phyloP scores from a whole-genome alignment of 495 filamentous ascomycete species.

The Pyronema omphalodes region DNA sequence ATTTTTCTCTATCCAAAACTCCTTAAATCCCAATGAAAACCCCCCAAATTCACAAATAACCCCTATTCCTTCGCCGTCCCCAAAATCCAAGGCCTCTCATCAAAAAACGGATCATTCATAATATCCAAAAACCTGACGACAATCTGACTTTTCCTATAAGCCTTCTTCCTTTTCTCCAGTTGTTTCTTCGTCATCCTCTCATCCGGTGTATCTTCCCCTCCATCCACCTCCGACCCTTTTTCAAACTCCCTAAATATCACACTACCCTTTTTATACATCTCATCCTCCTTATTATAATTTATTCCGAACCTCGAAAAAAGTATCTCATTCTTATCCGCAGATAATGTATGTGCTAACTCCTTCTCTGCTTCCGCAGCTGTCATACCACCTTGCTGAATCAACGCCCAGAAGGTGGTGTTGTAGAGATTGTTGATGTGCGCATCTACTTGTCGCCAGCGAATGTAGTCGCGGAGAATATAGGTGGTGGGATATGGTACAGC shows the following conservation, averaged over 20 bases:
- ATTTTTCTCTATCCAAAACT: too few species aligned
- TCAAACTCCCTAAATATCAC: slow-evolving; percentile 53
- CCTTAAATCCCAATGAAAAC: too few species aligned
- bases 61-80: neutral
- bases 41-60: too few species aligned
- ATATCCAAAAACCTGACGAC: slow-evolving; percentile 75
- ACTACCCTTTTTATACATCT: slow-evolving; percentile 85
- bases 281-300: slow-evolving; percentile 92
- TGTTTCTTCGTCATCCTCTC: slow-evolving; percentile 49
- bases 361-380: slow-evolving; percentile 59
- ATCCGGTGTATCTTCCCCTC: neutral
- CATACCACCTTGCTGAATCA: slow-evolving; percentile 62
- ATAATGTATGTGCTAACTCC: slow-evolving; percentile 60
- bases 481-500: slow-evolving; percentile 71
- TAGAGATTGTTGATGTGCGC: slow-evolving; percentile 95
- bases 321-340: slow-evolving; percentile 88
- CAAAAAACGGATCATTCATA: slow-evolving; percentile 89
- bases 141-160: slow-evolving; percentile 43
- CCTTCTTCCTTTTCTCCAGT: slow-evolving; percentile 56
- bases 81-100: slow-evolving; percentile 66
- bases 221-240: neutral
- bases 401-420: slow-evolving; percentile 89
- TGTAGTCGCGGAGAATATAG: slow-evolving; percentile 71
- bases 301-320: slow-evolving; percentile 75
- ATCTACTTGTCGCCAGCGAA: slow-evolving; percentile 93